Evolutionary conservation across 306 rosid genomes (phyloP).

Genomic region (Rosa rugosa): DNA sequence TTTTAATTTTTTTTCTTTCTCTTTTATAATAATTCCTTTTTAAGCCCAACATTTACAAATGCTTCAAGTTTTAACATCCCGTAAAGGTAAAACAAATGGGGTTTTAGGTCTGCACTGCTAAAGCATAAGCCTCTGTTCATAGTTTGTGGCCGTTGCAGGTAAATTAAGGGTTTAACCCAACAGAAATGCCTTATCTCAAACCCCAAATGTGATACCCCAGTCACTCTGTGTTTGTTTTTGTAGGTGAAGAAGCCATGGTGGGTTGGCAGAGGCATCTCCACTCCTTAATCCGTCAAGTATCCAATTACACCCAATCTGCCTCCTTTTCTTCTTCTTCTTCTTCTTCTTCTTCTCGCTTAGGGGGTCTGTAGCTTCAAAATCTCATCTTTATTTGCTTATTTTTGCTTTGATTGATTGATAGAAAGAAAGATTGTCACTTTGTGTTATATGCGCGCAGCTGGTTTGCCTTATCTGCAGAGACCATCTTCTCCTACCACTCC

Average conservation of each 20-base stretch:
- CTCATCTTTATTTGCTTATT: background rate
- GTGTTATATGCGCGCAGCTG: slow-evolving; percentile 40
- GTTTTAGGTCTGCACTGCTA: background rate
- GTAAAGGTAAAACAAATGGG: no score
- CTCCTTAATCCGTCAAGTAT: slow-evolving; percentile 47
- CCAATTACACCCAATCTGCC: slow-evolving; percentile 33
- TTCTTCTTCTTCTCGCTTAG: slow-evolving; percentile 38
- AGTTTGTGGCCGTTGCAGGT: background rate
- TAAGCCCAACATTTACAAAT: no score
- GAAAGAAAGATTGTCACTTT: background rate
- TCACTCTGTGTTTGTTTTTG: background rate
- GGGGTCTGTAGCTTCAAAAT: slow-evolving; percentile 36
- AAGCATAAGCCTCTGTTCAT: background rate
- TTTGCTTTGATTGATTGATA: background rate
- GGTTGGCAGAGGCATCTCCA: slow-evolving; percentile 76
- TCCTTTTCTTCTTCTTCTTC: slow-evolving; percentile 28
- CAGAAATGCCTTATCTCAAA: background rate
- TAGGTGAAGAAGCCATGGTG: slow-evolving; percentile 49
- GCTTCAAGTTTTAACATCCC: no score
- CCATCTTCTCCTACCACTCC: slow-evolving; percentile 41
- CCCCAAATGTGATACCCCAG: background rate
- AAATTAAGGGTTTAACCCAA: background rate
- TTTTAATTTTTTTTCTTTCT: no score
- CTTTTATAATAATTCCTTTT: no score
- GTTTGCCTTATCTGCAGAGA: slow-evolving; percentile 38